Conservation (phyloP, 1,284 basidiomycete genomes). For the Singerocomus inundabilis region DNA sequence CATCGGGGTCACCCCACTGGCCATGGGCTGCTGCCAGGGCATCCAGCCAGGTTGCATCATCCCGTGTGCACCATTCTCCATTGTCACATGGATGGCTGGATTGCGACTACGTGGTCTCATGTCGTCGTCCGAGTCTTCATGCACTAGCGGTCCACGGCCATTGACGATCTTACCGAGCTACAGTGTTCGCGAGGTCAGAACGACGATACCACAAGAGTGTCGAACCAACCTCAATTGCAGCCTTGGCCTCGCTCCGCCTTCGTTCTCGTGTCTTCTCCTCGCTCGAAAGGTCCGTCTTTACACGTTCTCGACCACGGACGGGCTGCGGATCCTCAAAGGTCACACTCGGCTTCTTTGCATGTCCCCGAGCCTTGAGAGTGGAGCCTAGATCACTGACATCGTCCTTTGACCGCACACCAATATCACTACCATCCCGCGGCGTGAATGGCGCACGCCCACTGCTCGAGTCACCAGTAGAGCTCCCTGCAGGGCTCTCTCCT, state of each 20-base stretch:
- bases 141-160: slow-evolving; percentile 59
- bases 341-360: slow-evolving; percentile 56
- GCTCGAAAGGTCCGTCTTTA: slow-evolving; percentile 35
- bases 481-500: slow-evolving; percentile 64
- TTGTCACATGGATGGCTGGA: slow-evolving; percentile 43
- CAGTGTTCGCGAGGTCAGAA: slow-evolving; percentile 2
- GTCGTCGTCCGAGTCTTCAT: slow-evolving; percentile 55
- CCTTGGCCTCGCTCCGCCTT: slow-evolving; percentile 70
- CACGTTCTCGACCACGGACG: slow-evolving; percentile 30
- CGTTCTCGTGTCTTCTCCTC: slow-evolving; percentile 63
- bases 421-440: slow-evolving; percentile 71
- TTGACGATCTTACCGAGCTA: slow-evolving; percentile 81
- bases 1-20: slow-evolving; percentile 24
- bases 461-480: slow-evolving; percentile 77
- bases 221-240: slow-evolving; percentile 67
- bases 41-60: slow-evolving; percentile 24
- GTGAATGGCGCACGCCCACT: slow-evolving; percentile 69
- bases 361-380: slow-evolving; percentile 34
- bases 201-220: slow-evolving; percentile 18
- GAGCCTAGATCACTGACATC: slow-evolving; percentile 36
- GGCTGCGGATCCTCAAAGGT: slow-evolving; percentile 47
- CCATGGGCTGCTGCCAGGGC: slow-evolving; percentile 34
- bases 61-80: slow-evolving; percentile 39
- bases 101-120: slow-evolving; percentile 14
- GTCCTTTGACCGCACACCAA: slow-evolving; percentile 39